A percentile compares a stretch with the other conserved stretches of the same genome.
Evolutionary conservation across 192 early-diverging fungal genomes (phyloP).

Genomic region (Umbelopsis sp.): DNA sequence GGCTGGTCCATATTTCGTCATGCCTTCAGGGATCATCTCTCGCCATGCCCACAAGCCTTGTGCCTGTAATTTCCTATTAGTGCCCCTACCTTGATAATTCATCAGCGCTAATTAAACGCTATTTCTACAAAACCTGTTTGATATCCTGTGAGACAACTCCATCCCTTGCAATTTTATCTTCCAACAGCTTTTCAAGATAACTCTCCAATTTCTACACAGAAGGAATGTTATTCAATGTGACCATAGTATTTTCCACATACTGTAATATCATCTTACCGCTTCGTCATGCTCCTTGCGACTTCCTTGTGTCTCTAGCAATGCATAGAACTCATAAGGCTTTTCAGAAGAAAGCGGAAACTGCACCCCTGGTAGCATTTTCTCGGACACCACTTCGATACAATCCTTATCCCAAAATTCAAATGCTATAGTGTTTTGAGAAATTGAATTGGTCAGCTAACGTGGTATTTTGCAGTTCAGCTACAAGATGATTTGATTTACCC

Average conservation of each 20-base stretch:
- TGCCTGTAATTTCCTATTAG: conserved; percentile 42
- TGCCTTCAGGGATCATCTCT: conserved; percentile 92
- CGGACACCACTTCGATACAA: conserved; percentile 71
- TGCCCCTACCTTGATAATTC: not conserved
- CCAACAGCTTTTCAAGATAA: conserved; percentile 77
- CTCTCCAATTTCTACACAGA: conserved; percentile 63
- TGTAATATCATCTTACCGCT: conserved; percentile 40
- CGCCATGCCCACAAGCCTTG: conserved; percentile 83
- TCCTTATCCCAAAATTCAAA: conserved; percentile 95
- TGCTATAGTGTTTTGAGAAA: conserved; percentile 42
- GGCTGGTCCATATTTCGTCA: conserved; percentile 78
- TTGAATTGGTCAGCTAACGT: not conserved
- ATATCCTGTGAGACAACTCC: conserved; percentile 89
- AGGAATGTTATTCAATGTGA: not conserved
- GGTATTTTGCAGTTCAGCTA: not conserved
- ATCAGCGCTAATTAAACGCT: not conserved
- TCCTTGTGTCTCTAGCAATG: conserved; percentile 91
- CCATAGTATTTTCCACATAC: not conserved
- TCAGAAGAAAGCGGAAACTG: conserved; percentile 61
- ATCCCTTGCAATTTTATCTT: conserved; percentile 68
- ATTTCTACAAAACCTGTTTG: conserved; percentile 7
- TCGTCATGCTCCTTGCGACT: conserved; percentile 91
- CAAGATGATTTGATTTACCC: conserved; percentile 17
- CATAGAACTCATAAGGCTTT: conserved; percentile 75
- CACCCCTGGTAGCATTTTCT: conserved; percentile 57